These are phyloP conservation scores for Colletotrichum sp. DNA, from an alignment of 2,329 filamentous ascomycete species.

Conservation along the genomic window DNA sequence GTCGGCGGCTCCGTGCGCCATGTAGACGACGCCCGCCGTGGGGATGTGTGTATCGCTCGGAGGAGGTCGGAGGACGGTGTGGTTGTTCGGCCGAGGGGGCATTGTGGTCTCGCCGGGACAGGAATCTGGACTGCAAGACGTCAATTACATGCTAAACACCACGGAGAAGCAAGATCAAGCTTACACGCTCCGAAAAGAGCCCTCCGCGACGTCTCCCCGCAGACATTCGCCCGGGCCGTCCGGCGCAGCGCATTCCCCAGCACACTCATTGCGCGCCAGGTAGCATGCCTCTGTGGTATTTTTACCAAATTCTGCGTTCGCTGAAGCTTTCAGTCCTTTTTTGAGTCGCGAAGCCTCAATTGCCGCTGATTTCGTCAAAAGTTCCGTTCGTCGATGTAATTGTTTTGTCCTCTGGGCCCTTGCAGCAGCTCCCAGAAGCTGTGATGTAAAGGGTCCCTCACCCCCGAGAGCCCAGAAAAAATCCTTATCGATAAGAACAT, in stretches of 20 bases:
- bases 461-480: not conserved
- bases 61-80: not conserved
- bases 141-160: not conserved
- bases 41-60: conserved; percentile 1
- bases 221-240: not conserved
- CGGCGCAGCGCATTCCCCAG: conserved; percentile 9
- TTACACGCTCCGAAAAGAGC: not conserved
- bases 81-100: not conserved
- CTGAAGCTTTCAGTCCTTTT: not conserved
- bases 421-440: not conserved
- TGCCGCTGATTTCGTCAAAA: not conserved
- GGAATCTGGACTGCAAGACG: not conserved
- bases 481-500: conserved; percentile 19
- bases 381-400: not conserved
- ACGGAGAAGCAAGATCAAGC: not conserved
- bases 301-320: not conserved
- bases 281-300: not conserved
- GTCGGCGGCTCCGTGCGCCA: conserved; percentile 35
- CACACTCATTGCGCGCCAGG: conserved; percentile 34
- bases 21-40: not conserved
- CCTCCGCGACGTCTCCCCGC: not conserved
- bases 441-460: conserved; percentile 17
- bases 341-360: not conserved
- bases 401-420: not conserved
- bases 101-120: not conserved